These are phyloP conservation scores for Apophysomyces trapeziformis DNA, from an alignment of 371 early-diverging fungal genomes.

Conservation along the genomic window DNA sequence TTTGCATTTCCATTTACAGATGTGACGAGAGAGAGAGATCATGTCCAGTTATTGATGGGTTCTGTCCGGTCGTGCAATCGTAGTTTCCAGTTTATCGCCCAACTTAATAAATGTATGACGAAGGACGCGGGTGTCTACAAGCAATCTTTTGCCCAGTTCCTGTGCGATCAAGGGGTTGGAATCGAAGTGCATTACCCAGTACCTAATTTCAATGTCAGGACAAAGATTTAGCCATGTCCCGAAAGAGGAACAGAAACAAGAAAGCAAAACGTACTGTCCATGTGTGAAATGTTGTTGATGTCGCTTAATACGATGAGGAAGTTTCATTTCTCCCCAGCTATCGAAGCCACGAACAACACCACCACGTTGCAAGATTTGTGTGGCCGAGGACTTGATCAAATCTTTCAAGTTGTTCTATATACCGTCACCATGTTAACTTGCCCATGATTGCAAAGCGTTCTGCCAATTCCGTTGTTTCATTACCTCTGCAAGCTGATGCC, in stretches of 20 bases:
- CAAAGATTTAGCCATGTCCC: background rate
- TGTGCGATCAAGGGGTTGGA: constrained; percentile 67
- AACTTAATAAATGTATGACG: constrained; percentile 78
- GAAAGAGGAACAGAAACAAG: no score
- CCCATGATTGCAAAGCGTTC: background rate
- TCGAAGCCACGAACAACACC: constrained; percentile 82
- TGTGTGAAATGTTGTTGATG: constrained; percentile 68
- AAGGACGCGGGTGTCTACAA: constrained; percentile 76
- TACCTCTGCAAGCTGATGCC: constrained; percentile 62
- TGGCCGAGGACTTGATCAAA: constrained; percentile 69
- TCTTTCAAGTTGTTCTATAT: constrained; percentile 64
- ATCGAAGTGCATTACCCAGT: constrained; percentile 83
- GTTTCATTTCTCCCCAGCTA: constrained; percentile 63
- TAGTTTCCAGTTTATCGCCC: constrained; percentile 67
- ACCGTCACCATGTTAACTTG: background rate
- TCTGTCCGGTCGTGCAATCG: constrained; percentile 65
- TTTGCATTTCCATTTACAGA: constrained; percentile 5
- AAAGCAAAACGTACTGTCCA: constrained; percentile 56
- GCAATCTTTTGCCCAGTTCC: constrained; percentile 65
- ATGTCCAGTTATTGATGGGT: constrained; percentile 29
- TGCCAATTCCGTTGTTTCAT: background rate
- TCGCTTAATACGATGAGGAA: constrained; percentile 71
- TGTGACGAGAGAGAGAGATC: background rate
- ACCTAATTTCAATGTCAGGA: constrained; percentile 39
- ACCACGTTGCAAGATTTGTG: constrained; percentile 70